A percentile compares a stretch with the other conserved stretches of the same genome.
Evolutionary conservation across 176 grass and related monocot genomes (phyloP).

Genomic region (Elaeis guineensis): DNA sequence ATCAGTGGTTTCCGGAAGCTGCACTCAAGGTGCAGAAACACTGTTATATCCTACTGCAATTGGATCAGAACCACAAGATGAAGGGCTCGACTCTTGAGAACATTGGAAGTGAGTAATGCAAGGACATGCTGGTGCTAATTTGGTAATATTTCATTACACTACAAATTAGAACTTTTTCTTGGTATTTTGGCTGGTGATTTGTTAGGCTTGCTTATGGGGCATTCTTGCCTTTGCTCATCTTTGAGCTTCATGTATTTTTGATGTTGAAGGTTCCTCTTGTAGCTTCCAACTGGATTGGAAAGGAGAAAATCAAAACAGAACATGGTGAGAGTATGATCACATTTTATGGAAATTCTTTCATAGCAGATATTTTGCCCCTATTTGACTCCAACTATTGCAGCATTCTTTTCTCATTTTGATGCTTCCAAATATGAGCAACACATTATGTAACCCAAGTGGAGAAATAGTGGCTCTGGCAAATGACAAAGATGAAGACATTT

Average conservation of each 20-base stretch:
- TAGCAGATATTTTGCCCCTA: constrained; percentile 36
- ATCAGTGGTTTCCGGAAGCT: constrained; percentile 91
- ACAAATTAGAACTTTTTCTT: too few species aligned
- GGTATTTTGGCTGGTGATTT: too few species aligned
- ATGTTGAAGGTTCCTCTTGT: constrained; percentile 67
- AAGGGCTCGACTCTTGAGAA: constrained; percentile 55
- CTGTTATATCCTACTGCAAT: constrained; percentile 87
- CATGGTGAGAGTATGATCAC: constrained; percentile 71
- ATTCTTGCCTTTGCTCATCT: too few species aligned
- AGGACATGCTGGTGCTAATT: constrained; percentile 85
- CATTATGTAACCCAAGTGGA: constrained; percentile 35
- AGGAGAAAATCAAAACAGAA: constrained; percentile 74
- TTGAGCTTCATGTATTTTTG: background rate
- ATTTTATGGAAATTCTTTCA: constrained; percentile 93
- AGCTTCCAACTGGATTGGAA: constrained; percentile 83
- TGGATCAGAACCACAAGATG: constrained; percentile 84
- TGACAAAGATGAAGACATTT: constrained; percentile 68
- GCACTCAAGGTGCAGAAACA: constrained; percentile 79
- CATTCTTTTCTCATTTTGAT: background rate
- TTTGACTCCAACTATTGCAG: background rate
- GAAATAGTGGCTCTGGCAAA: constrained; percentile 82
- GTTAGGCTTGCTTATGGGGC: too few species aligned
- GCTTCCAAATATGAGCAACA: background rate
- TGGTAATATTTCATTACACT: constrained; percentile 29
- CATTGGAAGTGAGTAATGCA: constrained; percentile 98